Conservation (phyloP, 768 basidiomycete species). For the Panaeolus cyanescens region DNA sequence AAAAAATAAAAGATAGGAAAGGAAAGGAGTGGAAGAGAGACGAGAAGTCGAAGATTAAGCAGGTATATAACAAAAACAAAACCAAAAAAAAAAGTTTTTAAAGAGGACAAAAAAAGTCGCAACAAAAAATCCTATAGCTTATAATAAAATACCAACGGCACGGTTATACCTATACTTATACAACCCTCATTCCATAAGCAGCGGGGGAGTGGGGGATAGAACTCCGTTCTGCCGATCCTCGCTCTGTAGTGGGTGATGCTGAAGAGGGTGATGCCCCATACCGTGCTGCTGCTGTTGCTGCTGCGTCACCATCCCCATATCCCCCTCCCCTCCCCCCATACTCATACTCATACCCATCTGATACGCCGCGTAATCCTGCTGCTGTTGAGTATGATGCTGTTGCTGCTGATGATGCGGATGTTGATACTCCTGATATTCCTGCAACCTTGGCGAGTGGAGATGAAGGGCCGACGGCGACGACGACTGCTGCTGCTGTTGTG, state of each 20-base stretch:
- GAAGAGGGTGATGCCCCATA: neutral
- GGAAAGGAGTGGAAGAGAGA: too few species aligned
- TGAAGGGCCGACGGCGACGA: too few species aligned
- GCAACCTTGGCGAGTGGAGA: too few species aligned
- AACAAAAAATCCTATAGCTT: too few species aligned
- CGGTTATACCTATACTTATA: too few species aligned
- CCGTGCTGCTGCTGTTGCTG: slow-evolving; percentile 7
- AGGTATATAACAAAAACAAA: too few species aligned
- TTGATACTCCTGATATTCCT: neutral
- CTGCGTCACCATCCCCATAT: slow-evolving; percentile 2
- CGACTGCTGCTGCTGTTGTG: too few species aligned
- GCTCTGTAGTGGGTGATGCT: slow-evolving; percentile 3
- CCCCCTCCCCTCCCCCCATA: slow-evolving; percentile 4
- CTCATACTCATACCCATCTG: neutral
- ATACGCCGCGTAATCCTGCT: neutral
- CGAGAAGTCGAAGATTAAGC: too few species aligned
- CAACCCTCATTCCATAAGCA: neutral
- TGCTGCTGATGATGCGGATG: neutral
- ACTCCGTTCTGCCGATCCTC: slow-evolving; percentile 2
- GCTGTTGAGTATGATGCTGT: neutral
- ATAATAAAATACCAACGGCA: too few species aligned
- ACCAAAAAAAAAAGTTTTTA: too few species aligned
- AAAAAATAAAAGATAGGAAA: too few species aligned
- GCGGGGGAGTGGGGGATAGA: slow-evolving; percentile 2
- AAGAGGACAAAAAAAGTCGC: too few species aligned